Evolutionary conservation across 2,329 filamentous ascomycete genomes (phyloP), one percentile per base, ranked within the genome.

Genomic region (Ophiostoma ips): DNA sequence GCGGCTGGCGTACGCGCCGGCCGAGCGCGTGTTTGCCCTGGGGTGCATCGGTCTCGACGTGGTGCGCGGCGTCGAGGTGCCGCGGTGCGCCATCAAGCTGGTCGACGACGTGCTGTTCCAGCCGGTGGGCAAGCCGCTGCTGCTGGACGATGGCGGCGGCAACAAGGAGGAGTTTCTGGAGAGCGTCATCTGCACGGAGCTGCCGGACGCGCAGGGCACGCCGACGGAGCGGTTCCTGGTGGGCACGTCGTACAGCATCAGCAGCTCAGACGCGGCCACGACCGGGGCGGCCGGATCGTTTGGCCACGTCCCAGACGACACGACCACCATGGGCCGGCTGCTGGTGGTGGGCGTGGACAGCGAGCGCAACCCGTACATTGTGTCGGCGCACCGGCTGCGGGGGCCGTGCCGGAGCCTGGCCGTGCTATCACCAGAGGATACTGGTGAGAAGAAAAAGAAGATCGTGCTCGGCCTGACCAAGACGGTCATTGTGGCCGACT

Each of bases 101-200:
- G 88, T 94, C 1, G 90, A 98, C 58, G 92, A 96, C 60, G 79
- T 95, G 33, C 71, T 87, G 16, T 95, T 96, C 64, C 79, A 84
- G 53, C 76, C 83, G 48, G 71, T 95, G 1, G 87, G 79, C 1
- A 66, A 84, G 57, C 77, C 81, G 0, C 83, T 85, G 55, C 63
- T 74, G 7, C 67, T 96, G 13, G 66, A n/a, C n/a, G n/a, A n/a
- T 72, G 11, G 62, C n/a, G n/a, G n/a, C n/a, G n/a, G 61, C 8
- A 66, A 66, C 0, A 63, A 65, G 2, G 44, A 35, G 18, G 92
- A 98, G 65, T 69, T 96, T 43, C 78, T 95, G 3, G 92, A 96
- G 64, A 81, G 83, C 54, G 81, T 95, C 8, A 81, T 94, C 52
- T 78, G 86, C 33, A 82, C 86, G 6, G 77, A 87, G 57, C 71